A percentile compares a stretch with the other conserved stretches of the same genome.
Conservation (phyloP, 2,329 filamentous ascomycete genomes). For the Aspergillus thermomutatus region DNA sequence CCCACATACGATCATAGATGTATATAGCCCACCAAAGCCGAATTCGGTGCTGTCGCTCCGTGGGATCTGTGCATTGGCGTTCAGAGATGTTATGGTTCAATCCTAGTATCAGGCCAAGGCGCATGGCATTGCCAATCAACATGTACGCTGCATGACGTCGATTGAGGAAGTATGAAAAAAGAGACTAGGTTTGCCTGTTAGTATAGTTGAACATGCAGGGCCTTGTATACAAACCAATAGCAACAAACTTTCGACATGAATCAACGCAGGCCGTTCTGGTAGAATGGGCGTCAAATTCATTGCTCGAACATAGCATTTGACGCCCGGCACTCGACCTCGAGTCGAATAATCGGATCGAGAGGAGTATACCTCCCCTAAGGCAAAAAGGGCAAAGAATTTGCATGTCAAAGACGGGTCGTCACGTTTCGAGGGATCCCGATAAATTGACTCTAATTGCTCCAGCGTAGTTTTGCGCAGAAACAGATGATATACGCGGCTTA, state of each 20-base stretch:
- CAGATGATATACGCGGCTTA: conserved; percentile 29
- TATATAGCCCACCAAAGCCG: conserved; percentile 34
- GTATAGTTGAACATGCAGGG: not conserved
- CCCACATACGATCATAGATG: conserved; percentile 40
- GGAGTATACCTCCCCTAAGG: conserved; percentile 41
- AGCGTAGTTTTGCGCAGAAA: conserved; percentile 31
- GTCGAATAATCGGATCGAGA: conserved; percentile 21
- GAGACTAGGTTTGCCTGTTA: conserved; percentile 11
- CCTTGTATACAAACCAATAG: conserved; percentile 24
- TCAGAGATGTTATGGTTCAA: conserved; percentile 36
- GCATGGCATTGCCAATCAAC: conserved; percentile 34
- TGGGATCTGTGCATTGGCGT: conserved; percentile 21
- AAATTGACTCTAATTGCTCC: conserved; percentile 31
- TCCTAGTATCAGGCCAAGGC: conserved; percentile 38
- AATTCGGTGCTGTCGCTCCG: conserved; percentile 32
- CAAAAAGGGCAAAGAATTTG: conserved; percentile 43
- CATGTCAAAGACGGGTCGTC: conserved; percentile 33
- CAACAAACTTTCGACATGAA: conserved; percentile 40
- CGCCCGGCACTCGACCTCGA: conserved; percentile 33
- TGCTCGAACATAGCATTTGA: conserved; percentile 36
- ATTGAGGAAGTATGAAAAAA: conserved; percentile 26
- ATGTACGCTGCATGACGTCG: conserved; percentile 24
- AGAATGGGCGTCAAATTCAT: conserved; percentile 36
- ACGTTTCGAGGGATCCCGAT: conserved; percentile 18
- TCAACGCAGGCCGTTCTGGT: conserved; percentile 39